A percentile compares a stretch with the other conserved stretches of the same genome.
These are phyloP conservation scores for Gossypium thurberi DNA, from an alignment of 345 rosid species.

Conservation along the genomic window DNA sequence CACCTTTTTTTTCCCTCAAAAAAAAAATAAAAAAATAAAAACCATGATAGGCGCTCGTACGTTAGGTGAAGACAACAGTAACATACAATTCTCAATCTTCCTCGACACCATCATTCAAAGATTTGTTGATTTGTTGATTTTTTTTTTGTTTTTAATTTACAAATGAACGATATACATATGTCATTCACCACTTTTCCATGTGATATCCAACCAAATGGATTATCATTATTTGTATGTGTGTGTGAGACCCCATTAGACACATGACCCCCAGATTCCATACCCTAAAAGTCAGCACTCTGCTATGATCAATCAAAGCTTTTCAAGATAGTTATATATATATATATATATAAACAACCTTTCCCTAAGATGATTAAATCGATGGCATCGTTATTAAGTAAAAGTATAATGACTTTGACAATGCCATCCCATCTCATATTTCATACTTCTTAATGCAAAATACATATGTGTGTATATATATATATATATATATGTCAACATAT, in stretches of 20 bases:
- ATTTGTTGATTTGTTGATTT: constrained; percentile 13
- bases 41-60: constrained; percentile 20
- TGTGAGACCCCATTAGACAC: constrained; percentile 1
- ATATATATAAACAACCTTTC: neutral
- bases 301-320: constrained; percentile 31
- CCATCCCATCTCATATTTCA: neutral
- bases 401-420: neutral
- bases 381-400: constrained; percentile 4
- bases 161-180: neutral
- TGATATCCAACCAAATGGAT: constrained; percentile 23
- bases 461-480: neutral
- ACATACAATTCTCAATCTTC: neutral
- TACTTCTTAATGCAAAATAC: constrained; percentile 13
- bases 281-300: constrained; percentile 36
- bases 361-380: neutral
- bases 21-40: neutral
- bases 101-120: constrained; percentile 26
- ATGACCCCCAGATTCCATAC: constrained; percentile 16
- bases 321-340: constrained; percentile 15
- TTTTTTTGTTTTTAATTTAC: neutral
- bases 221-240: constrained; percentile 14
- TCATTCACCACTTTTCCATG: constrained; percentile 25
- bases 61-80: constrained; percentile 26
- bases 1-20: constrained; percentile 10
- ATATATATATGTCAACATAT: neutral